Evolutionary conservation across 352 stramenopile species (phyloP).

Genomic region (Pythium coloratum): DNA sequence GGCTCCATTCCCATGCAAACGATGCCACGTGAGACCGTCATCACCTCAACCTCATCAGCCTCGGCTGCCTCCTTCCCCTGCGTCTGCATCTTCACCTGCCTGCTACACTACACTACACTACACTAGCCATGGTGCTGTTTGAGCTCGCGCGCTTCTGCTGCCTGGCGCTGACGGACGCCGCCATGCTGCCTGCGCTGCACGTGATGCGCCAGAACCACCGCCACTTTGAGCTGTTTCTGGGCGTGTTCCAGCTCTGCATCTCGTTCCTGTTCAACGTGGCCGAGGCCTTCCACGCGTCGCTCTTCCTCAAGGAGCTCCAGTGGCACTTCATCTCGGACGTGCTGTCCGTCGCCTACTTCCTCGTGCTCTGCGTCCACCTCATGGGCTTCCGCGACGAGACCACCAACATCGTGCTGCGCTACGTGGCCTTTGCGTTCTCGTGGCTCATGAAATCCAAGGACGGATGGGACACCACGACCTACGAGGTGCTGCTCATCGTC

Average conservation of each 20-base stretch:
- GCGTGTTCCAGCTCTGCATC: conserved; percentile 78
- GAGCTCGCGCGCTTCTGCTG: conserved; percentile 63
- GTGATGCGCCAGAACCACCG: conserved; percentile 83
- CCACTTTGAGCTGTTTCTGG: conserved; percentile 90
- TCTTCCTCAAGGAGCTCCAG: conserved; percentile 73
- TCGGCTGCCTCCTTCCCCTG: not conserved
- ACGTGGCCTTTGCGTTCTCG: conserved; percentile 75
- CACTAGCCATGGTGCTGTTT: conserved; percentile 25
- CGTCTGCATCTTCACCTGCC: not conserved
- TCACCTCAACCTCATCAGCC: not conserved
- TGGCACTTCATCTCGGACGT: conserved; percentile 90
- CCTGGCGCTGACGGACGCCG: conserved; percentile 67
- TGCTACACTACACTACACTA: too few relatives aligned
- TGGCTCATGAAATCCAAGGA: conserved; percentile 89
- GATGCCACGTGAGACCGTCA: not conserved
- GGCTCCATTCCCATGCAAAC: not conserved
- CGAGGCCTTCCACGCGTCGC: conserved; percentile 57
- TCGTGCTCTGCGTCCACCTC: conserved; percentile 83
- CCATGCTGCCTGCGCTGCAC: conserved; percentile 72
- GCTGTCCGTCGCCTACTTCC: conserved; percentile 82
- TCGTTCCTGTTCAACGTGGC: conserved; percentile 84
- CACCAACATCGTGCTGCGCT: conserved; percentile 83
- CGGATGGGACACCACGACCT: conserved; percentile 69
- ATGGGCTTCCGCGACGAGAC: conserved; percentile 84
- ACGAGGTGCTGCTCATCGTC: conserved; percentile 64